Evolutionary conservation across 1,284 basidiomycete genomes (phyloP).

Genomic region (Naganishia albida): DNA sequence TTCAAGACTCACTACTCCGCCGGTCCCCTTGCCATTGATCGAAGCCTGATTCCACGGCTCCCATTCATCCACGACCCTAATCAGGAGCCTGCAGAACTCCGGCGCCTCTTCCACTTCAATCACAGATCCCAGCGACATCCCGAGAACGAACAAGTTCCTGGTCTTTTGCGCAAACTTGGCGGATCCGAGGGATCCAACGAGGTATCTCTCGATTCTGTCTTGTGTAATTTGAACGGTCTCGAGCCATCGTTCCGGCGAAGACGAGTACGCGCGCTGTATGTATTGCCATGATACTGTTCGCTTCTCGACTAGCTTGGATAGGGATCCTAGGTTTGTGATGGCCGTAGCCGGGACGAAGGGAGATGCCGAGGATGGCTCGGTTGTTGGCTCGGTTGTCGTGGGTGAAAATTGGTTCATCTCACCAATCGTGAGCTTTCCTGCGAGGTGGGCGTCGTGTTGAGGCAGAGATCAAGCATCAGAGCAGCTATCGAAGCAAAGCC

Average conservation of each 20-base stretch:
- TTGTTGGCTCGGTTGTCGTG: background rate
- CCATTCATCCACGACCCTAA: conserved; percentile 55
- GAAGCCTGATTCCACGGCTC: conserved; percentile 52
- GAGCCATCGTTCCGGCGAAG: conserved; percentile 49
- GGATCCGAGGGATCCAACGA: conserved; percentile 46
- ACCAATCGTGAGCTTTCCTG: no score
- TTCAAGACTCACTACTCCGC: conserved; percentile 32
- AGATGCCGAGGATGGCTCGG: background rate
- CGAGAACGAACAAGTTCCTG: conserved; percentile 51
- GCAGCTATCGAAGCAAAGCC: no score
- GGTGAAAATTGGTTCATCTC: background rate
- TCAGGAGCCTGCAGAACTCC: conserved; percentile 53
- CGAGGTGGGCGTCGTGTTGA: no score
- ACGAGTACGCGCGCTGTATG: conserved; percentile 24
- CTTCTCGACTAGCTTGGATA: conserved; percentile 14
- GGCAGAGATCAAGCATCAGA: background rate
- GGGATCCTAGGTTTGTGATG: conserved; percentile 5
- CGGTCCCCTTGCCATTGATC: conserved; percentile 42
- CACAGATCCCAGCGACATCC: conserved; percentile 53
- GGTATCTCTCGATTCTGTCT: conserved; percentile 30
- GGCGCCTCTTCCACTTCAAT: conserved; percentile 52
- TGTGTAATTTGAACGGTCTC: conserved; percentile 49
- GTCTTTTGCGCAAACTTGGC: conserved; percentile 39
- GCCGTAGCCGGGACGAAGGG: background rate
- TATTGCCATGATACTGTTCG: conserved; percentile 33